Conservation (phyloP, 2,329 filamentous ascomycete species). For the Coniella vitis region DNA sequence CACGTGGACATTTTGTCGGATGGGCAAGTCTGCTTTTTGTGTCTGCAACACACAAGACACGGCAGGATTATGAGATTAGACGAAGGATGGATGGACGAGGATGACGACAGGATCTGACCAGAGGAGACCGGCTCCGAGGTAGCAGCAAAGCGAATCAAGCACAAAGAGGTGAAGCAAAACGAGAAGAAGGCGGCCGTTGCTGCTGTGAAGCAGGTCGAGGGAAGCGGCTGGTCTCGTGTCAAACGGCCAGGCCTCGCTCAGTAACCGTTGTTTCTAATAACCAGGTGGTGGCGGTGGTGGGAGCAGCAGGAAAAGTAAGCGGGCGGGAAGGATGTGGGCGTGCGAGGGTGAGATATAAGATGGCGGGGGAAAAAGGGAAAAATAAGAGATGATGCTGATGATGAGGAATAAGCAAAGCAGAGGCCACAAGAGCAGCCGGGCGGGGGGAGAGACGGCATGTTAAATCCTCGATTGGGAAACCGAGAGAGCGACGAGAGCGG, state of each 20-base stretch:
- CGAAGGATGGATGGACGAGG: neutral
- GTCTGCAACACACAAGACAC: conserved; percentile 2
- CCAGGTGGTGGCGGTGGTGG: neutral
- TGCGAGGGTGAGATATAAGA: too few relatives aligned
- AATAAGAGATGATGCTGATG: neutral
- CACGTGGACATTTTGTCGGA: conserved; percentile 37
- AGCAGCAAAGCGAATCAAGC: too few relatives aligned
- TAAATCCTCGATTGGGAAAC: conserved; percentile 16
- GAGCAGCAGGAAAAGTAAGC: neutral
- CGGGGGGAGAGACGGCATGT: neutral
- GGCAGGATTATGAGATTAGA: conserved; percentile 13
- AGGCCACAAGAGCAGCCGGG: neutral
- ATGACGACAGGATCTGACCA: conserved; percentile 9
- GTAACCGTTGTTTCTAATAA: conserved; percentile 8
- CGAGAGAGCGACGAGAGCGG: conserved; percentile 14
- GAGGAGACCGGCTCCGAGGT: conserved; percentile 16
- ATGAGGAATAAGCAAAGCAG: conserved; percentile 2
- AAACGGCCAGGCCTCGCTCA: conserved; percentile 13
- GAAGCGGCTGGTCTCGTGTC: conserved; percentile 14
- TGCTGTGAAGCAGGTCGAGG: conserved; percentile 11
- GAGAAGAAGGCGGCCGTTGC: neutral
- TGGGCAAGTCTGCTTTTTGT: conserved; percentile 4
- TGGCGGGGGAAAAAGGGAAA: neutral
- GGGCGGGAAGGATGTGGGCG: too few relatives aligned
- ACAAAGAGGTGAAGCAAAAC: neutral